These are phyloP conservation scores for Mycena metata DNA, from an alignment of 768 basidiomycete genomes.

Conservation along the genomic window DNA sequence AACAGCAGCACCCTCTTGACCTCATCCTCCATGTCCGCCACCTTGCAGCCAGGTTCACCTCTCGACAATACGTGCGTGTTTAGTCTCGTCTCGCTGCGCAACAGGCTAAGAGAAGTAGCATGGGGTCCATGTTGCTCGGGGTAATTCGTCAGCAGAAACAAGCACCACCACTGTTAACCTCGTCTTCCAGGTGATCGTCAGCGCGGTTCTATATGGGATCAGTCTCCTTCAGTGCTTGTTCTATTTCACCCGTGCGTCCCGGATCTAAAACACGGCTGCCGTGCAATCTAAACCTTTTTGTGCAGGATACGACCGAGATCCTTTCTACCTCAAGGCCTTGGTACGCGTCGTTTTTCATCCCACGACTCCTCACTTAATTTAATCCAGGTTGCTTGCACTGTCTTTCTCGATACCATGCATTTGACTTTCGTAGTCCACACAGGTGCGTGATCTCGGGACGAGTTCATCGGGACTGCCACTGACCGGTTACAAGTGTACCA, in stretches of 20 bases:
- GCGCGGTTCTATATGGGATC: conserved; percentile 56
- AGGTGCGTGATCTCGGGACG: conserved; percentile 41
- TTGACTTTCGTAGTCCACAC: conserved; percentile 62
- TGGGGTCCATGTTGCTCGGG: conserved; percentile 61
- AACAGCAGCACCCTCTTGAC: conserved; percentile 11
- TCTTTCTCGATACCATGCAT: conserved; percentile 62
- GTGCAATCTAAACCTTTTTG: background rate
- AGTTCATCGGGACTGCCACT: conserved; percentile 2
- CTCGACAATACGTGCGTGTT: conserved; percentile 51
- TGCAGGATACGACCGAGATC: conserved; percentile 56
- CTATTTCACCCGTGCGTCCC: conserved; percentile 56
- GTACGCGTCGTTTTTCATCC: conserved; percentile 44
- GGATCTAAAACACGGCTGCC: background rate
- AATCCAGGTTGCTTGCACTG: conserved; percentile 54
- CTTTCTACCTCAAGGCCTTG: conserved; percentile 56
- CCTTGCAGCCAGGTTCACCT: conserved; percentile 44
- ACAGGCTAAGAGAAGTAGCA: conserved; percentile 42
- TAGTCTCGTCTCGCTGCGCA: background rate
- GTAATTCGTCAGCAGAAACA: conserved; percentile 31
- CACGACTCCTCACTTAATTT: background rate
- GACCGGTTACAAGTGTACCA: conserved; percentile 55
- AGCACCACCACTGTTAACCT: too few species aligned
- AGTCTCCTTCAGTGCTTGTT: conserved; percentile 62
- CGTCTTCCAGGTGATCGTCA: conserved; percentile 39
- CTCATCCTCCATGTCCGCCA: conserved; percentile 37